phyloP scores from a whole-genome alignment of 2,329 filamentous ascomycete species.

The Sporothrix humicola region DNA sequence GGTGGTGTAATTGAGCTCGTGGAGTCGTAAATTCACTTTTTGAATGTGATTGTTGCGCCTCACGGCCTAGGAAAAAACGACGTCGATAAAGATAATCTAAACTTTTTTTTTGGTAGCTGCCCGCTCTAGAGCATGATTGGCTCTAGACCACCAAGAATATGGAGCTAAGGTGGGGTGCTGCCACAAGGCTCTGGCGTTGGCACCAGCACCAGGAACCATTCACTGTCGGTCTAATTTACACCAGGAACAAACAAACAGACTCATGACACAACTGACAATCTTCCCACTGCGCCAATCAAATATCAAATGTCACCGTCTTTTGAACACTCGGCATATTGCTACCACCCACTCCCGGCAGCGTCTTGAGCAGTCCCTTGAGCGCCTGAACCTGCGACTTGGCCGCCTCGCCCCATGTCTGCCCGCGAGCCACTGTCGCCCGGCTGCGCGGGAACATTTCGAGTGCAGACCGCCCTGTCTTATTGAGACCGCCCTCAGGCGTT shows the following conservation, averaged over 20 bases:
- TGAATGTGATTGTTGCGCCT: background rate
- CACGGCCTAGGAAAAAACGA: background rate
- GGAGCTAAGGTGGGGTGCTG: slow-evolving; percentile 26
- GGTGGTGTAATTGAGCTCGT: too few relatives aligned
- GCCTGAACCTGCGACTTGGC: slow-evolving; percentile 36
- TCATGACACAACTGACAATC: background rate
- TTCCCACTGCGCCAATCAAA: background rate
- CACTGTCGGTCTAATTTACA: background rate
- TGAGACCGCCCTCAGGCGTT: slow-evolving; percentile 21
- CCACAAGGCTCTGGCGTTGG: slow-evolving; percentile 2
- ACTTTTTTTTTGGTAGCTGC: slow-evolving; percentile 30
- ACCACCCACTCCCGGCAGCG: slow-evolving; percentile 28
- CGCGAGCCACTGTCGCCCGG: slow-evolving; percentile 29
- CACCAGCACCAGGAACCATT: background rate
- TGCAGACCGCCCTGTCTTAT: slow-evolving; percentile 36
- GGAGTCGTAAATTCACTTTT: background rate
- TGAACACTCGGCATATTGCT: background rate
- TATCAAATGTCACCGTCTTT: slow-evolving; percentile 34
- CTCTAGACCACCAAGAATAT: background rate
- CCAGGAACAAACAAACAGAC: background rate
- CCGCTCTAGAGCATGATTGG: slow-evolving; percentile 30
- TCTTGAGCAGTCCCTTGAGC: slow-evolving; percentile 34
- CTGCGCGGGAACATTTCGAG: slow-evolving; percentile 37
- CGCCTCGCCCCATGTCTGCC: slow-evolving; percentile 37
- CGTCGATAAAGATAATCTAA: slow-evolving; percentile 26